A percentile compares a stretch with the other conserved stretches of the same genome.
Evolutionary conservation across 1,284 basidiomycete species (phyloP).

Genomic region (Wallemia hederae): DNA sequence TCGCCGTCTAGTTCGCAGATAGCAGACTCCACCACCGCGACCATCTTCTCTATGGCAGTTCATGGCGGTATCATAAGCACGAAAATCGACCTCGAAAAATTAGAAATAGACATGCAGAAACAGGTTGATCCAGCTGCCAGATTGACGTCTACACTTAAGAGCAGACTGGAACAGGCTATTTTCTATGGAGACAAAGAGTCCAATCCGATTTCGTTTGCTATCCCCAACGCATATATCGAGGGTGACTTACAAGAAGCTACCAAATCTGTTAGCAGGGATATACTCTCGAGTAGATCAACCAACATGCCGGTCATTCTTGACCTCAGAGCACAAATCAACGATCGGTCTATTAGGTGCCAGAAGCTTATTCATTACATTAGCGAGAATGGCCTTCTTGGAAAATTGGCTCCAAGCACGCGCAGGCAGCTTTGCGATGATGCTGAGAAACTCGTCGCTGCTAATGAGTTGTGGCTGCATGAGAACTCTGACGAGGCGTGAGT

Average conservation of each 20-base stretch:
- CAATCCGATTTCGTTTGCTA: constrained; percentile 60
- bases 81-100: neutral
- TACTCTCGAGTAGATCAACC: constrained; percentile 33
- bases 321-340: constrained; percentile 43
- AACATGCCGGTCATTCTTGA: constrained; percentile 50
- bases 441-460: constrained; percentile 55
- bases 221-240: constrained; percentile 43
- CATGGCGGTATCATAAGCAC: neutral
- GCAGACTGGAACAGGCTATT: constrained; percentile 24
- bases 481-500: constrained; percentile 23
- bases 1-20: constrained; percentile 7
- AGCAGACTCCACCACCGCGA: constrained; percentile 12
- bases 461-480: constrained; percentile 55
- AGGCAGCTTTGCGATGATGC: constrained; percentile 54
- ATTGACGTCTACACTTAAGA: constrained; percentile 17
- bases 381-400: constrained; percentile 42
- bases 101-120: neutral
- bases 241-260: constrained; percentile 53
- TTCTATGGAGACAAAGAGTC: constrained; percentile 23
- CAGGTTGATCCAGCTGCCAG: neutral
- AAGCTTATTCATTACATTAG: constrained; percentile 69
- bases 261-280: constrained; percentile 41
- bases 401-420: constrained; percentile 24
- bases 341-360: constrained; percentile 40
- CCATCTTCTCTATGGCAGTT: constrained; percentile 7